Percentiles rank a stretch among this genome's conserved stretches.
Conservation (phyloP, 2,329 filamentous ascomycete genomes). For the Pyrenophora graminea region DNA sequence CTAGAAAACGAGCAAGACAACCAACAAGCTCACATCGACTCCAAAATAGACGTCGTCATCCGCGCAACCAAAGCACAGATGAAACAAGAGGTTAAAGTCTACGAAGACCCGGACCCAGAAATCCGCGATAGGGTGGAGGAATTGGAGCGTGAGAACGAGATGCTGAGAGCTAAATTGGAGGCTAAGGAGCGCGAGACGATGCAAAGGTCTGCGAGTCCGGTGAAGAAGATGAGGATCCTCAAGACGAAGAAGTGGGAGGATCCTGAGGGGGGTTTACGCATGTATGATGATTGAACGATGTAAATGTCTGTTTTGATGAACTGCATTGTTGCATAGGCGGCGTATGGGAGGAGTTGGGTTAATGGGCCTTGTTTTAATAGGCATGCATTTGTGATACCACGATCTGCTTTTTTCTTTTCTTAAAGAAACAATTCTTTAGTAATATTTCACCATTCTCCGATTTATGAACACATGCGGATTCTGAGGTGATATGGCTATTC, state of each 20-base stretch:
- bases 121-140: slow-evolving; percentile 45
- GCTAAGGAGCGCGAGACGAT: slow-evolving; percentile 47
- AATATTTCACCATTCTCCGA: no score
- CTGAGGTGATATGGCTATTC: neutral
- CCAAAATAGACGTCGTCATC: slow-evolving; percentile 77
- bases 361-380: neutral
- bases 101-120: slow-evolving; percentile 48
- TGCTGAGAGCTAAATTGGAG: slow-evolving; percentile 46
- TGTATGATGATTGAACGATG: slow-evolving; percentile 22
- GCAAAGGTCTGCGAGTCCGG: slow-evolving; percentile 47
- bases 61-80: slow-evolving; percentile 54
- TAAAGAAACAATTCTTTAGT: no score
- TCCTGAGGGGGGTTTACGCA: slow-evolving; percentile 31
- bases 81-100: slow-evolving; percentile 47
- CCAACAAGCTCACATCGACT: slow-evolving; percentile 82
- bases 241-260: slow-evolving; percentile 56
- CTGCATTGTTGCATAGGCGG: slow-evolving; percentile 6
- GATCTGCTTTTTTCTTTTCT: neutral
- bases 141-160: slow-evolving; percentile 52
- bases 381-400: slow-evolving; percentile 13
- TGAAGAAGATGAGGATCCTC: slow-evolving; percentile 55
- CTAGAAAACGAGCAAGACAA: slow-evolving; percentile 77
- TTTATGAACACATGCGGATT: no score
- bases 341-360: neutral
- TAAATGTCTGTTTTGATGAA: slow-evolving; percentile 4